Base-by-base conservation (phyloP, 768 basidiomycete genomes). In the Tulasnella calospora region DNA sequence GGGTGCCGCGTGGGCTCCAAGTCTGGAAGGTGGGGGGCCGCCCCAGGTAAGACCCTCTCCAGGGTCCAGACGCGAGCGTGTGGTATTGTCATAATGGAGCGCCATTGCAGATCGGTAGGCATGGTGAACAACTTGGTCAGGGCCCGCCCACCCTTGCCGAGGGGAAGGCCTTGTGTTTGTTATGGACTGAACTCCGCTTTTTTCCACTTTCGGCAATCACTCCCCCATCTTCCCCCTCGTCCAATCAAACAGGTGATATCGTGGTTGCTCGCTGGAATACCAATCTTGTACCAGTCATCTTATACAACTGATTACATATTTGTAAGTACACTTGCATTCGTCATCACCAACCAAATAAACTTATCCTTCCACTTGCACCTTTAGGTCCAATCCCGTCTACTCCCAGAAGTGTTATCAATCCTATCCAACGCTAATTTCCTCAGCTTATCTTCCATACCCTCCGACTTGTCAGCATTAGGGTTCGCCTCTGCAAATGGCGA, bases 291-390 rank as follows among this genome's bases (percentile, higher is more conserved):
- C 83, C 92, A 93, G 82, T 92, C 92, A 7, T 92, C 92, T 2
- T 94, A 94, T 83, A 90, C 89, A 88, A 90, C 92, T 81, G 93
- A 94, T 83, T 94, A 92, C 82, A 92, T 94, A 78, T 90, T 94
- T 80, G 92, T 93, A 82, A 80, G 91, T 85, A 15, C 71, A 77
- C 44, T 35, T 61, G 44, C 72, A 23, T 5, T n/a, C n/a, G n/a
- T n/a, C n/a, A n/a, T 7, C 2, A 6, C 0, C 55, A n/a, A 8
- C 15, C 7, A n/a, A n/a, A 27, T n/a, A n/a, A n/a, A 30, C 23
- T 57, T n/a, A 57, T 30, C n/a, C 55, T n/a, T 30, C 23, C 55
- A 30, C 55, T 30, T 30, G 23, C 55, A 30, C 55, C n/a, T 3
- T 0, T 81, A 92, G 91, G 91, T 93, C 71, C 92, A 92, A 83